These are phyloP conservation scores for Saccharomyces hybrid DNA, from an alignment of 1,139 yeast genomes.

Conservation along the genomic window DNA sequence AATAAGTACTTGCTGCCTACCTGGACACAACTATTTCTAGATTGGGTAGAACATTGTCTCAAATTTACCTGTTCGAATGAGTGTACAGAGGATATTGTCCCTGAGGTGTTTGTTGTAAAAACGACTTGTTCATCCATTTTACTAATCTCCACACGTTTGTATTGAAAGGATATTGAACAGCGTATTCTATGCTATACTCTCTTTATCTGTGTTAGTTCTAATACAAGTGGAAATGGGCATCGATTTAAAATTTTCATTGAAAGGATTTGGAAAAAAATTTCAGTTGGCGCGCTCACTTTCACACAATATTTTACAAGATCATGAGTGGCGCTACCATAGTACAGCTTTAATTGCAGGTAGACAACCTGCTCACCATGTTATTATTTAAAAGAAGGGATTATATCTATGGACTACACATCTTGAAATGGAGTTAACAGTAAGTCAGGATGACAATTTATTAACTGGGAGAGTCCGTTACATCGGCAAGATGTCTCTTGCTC, in stretches of 20 bases:
- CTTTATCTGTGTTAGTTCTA: no score
- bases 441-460: no score
- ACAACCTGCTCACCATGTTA: background rate
- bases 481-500: no score
- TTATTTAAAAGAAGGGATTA: no score
- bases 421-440: no score
- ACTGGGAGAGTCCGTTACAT: no score
- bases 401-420: no score
- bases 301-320: background rate
- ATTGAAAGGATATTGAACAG: background rate
- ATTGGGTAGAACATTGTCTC: constrained; percentile 33
- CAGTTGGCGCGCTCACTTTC: background rate
- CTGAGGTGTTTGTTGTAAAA: constrained; percentile 27
- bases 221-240: background rate
- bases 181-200: background rate
- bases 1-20: constrained; percentile 41
- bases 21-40: constrained; percentile 38
- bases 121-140: constrained; percentile 30
- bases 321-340: background rate
- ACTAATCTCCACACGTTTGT: background rate
- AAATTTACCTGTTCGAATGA: constrained; percentile 27
- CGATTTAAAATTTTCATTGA: background rate
- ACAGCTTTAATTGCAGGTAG: background rate
- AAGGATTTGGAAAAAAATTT: background rate
- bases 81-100: constrained; percentile 24